Base-by-base conservation (phyloP, 148 eudicot species). In the Pouteria glomerata region DNA sequence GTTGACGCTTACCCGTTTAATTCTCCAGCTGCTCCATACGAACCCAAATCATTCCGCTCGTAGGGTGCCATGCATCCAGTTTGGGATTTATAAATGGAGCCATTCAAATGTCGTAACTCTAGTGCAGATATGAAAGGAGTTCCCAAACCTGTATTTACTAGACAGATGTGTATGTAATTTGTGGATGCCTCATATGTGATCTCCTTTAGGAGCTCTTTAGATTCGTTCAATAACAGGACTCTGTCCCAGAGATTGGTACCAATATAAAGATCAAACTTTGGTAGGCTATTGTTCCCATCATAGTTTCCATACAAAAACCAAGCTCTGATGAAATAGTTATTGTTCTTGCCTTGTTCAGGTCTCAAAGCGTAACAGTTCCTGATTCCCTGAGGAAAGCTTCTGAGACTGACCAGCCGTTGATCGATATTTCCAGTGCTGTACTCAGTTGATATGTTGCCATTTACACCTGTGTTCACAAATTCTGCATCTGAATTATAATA, bases 251-350 rank as follows among this genome's bases (percentile, higher is more conserved):
- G 47, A 44, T 80, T 81, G 57, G 64, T 76, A 7, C 80, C 85
- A 15, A 85, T 76, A 47, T 72, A 50, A 1, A 82, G 13, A 63
- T 82, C 84, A 69, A 85, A 85, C 33, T 3, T 26, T 0, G 85
- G 80, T 6, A 53, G 67, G 6, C 23, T 52, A 18, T 48, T 15
- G 14, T 48, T 34, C 0, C 69, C 51, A 58, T 85, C 85, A 11
- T 82, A 82, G 48, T 80, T 78, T 19, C 84, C 88, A 63, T 85
- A 82, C 76, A 75, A 51, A 53, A 85, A 85, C 16, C 57, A 39
- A 24, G 84, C 82, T 53, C 85, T 72, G 47, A 85, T 75, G 35
- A 85, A 47, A 45, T 85, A 82, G 41, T 60, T 77, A 7, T 24
- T 65, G 52, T 70, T 71, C 33, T 69, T 70, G 0, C 85, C 84